Evolutionary conservation across 1,284 basidiomycete species (phyloP).

Genomic region (Singerocomus rubriflavus): DNA sequence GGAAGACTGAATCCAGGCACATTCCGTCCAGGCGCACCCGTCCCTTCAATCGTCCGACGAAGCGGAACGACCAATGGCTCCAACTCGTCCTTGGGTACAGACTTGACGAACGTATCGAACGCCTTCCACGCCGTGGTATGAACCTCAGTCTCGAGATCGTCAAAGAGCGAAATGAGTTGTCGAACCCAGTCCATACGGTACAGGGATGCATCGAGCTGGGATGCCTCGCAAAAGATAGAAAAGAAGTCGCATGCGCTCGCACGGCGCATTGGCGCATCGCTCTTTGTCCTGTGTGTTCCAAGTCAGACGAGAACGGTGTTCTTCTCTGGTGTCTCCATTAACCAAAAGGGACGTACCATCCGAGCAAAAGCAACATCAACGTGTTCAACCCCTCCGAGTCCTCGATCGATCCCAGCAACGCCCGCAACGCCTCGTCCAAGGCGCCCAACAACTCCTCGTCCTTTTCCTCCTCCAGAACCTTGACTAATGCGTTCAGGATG

Average conservation of each 20-base stretch:
- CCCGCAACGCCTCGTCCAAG: slow-evolving; percentile 73
- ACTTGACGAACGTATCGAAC: slow-evolving; percentile 88
- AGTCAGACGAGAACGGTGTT: not conserved
- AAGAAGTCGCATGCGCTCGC: slow-evolving; percentile 80
- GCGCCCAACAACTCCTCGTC: slow-evolving; percentile 76
- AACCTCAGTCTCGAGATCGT: slow-evolving; percentile 74
- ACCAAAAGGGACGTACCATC: slow-evolving; percentile 56
- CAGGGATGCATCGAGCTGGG: slow-evolving; percentile 73
- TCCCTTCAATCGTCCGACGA: slow-evolving; percentile 84
- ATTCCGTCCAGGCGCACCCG: slow-evolving; percentile 72
- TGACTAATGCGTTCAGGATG: slow-evolving; percentile 75
- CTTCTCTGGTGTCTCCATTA: too few species aligned
- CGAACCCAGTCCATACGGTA: slow-evolving; percentile 96
- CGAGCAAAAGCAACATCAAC: slow-evolving; percentile 85
- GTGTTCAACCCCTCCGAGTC: slow-evolving; percentile 90
- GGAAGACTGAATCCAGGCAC: slow-evolving; percentile 89
- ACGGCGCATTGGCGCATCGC: slow-evolving; percentile 66
- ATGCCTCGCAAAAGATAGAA: slow-evolving; percentile 77
- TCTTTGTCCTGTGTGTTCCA: slow-evolving; percentile 69
- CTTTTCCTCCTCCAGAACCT: slow-evolving; percentile 60
- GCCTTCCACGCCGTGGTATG: slow-evolving; percentile 84
- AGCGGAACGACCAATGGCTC: slow-evolving; percentile 88
- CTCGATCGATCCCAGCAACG: slow-evolving; percentile 73
- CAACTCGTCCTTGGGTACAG: slow-evolving; percentile 88
- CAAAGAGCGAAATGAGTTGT: slow-evolving; percentile 84